Percentiles rank a stretch among this genome's conserved stretches.
Conservation (phyloP, 2,329 filamentous ascomycete genomes). For the Xylariaceae sp. region DNA sequence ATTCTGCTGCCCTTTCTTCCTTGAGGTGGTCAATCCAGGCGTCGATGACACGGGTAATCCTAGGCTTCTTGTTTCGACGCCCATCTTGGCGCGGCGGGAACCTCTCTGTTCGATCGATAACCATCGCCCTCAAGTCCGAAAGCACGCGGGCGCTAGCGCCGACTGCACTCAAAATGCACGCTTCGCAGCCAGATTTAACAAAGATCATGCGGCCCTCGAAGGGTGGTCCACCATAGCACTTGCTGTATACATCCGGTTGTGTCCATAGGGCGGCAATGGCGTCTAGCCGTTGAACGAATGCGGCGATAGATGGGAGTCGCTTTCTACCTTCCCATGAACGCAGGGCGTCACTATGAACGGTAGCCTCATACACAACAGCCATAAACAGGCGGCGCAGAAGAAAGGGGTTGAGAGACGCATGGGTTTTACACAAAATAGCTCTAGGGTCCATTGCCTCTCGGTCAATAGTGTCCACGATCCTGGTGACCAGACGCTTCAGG, state of each 20-base stretch:
- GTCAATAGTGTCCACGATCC: conserved; percentile 34
- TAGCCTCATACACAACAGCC: conserved; percentile 47
- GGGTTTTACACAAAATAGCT: conserved; percentile 45
- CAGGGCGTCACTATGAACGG: conserved; percentile 33
- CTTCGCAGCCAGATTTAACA: conserved; percentile 49
- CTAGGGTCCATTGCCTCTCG: conserved; percentile 31
- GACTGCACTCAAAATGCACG: conserved; percentile 54
- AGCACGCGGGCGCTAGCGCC: conserved; percentile 48
- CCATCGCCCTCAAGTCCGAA: conserved; percentile 47
- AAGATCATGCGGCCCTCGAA: conserved; percentile 35
- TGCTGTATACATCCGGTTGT: conserved; percentile 38
- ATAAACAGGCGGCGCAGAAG: conserved; percentile 49
- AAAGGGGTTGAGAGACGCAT: conserved; percentile 45
- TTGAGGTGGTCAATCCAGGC: conserved; percentile 46
- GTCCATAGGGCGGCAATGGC: conserved; percentile 46
- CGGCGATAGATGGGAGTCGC: conserved; percentile 23
- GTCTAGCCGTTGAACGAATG: conserved; percentile 39
- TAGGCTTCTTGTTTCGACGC: conserved; percentile 31
- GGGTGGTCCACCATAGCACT: conserved; percentile 37
- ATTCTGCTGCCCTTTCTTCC: conserved; percentile 24
- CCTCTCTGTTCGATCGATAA: conserved; percentile 43
- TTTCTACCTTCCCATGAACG: conserved; percentile 30
- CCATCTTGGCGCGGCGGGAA: conserved; percentile 3
- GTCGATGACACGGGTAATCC: conserved; percentile 45
- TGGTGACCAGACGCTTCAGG: conserved; percentile 39